A percentile compares a stretch with the other conserved stretches of the same genome.
Evolutionary conservation across 768 basidiomycete genomes (phyloP).

Genomic region (Phaeotremella fagi): DNA sequence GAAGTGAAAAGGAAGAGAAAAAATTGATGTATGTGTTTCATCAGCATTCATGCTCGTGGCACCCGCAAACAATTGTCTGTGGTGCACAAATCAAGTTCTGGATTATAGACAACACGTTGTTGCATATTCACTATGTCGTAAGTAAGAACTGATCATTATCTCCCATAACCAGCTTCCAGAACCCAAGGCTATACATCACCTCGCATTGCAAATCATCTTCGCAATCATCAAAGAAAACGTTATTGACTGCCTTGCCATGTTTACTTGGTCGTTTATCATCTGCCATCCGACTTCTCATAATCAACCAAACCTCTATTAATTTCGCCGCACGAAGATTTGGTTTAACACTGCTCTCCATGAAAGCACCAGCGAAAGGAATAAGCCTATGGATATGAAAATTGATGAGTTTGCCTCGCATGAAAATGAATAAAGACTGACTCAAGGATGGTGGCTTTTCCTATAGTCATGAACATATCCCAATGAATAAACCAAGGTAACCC

Average conservation of each 20-base stretch:
- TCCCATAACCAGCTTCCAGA: neutral
- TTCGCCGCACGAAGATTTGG: constrained; percentile 6
- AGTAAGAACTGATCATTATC: neutral
- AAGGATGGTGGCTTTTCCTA: neutral
- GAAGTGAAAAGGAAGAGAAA: no score
- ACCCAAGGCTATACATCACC: neutral
- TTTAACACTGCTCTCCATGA: neutral
- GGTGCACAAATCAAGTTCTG: neutral
- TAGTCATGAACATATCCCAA: constrained; percentile 2
- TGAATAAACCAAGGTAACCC: neutral
- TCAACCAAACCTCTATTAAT: constrained; percentile 3
- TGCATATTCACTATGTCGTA: neutral
- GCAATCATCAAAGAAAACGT: neutral
- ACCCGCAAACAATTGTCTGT: no score
- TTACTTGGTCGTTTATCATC: neutral
- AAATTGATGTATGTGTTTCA: no score
- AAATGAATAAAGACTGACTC: constrained; percentile 2
- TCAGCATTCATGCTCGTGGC: no score
- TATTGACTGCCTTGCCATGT: neutral
- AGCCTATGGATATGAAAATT: neutral
- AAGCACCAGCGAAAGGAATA: neutral
- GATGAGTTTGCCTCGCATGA: no score
- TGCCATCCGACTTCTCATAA: neutral
- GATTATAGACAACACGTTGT: neutral
- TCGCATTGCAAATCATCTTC: neutral